phyloP scores from a whole-genome alignment of 495 filamentous ascomycete genomes.

The Trichocladium antarcticum region DNA sequence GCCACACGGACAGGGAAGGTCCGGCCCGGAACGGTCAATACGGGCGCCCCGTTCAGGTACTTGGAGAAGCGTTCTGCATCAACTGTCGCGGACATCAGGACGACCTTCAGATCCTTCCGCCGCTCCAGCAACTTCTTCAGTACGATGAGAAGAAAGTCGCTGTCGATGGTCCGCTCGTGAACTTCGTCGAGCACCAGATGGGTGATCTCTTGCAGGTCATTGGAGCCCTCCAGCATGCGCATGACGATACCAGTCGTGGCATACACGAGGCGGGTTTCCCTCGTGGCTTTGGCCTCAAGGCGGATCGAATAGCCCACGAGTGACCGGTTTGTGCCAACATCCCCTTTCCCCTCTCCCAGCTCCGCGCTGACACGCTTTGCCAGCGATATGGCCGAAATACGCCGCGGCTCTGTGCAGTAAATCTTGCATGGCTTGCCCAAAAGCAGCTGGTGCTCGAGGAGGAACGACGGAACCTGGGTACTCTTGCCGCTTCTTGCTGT shows the following conservation, averaged over 20 bases:
- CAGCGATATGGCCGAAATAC: constrained; percentile 91
- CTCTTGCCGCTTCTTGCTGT: constrained; percentile 61
- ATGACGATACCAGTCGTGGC: constrained; percentile 86
- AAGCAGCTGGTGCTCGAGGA: constrained; percentile 77
- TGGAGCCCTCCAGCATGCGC: constrained; percentile 85
- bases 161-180: constrained; percentile 89
- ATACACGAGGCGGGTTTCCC: constrained; percentile 74
- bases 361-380: constrained; percentile 89
- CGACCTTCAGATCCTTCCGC: constrained; percentile 62
- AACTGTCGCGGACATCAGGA: constrained; percentile 94
- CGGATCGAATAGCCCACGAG: constrained; percentile 90
- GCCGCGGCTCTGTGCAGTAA: constrained; percentile 89
- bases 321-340: constrained; percentile 70
- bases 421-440: constrained; percentile 76
- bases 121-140: constrained; percentile 65
- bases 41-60: constrained; percentile 73
- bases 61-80: constrained; percentile 83
- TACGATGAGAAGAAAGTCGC: constrained; percentile 86
- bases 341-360: constrained; percentile 69
- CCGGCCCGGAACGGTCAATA: constrained; percentile 79
- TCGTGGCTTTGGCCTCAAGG: constrained; percentile 72
- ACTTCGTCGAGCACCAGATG: constrained; percentile 93
- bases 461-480: constrained; percentile 86
- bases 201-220: constrained; percentile 75
- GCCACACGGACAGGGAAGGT: constrained; percentile 84